These are phyloP conservation scores for Warburgia ugandensis DNA, from an alignment of 164 flowering plant species.

Conservation along the genomic window DNA sequence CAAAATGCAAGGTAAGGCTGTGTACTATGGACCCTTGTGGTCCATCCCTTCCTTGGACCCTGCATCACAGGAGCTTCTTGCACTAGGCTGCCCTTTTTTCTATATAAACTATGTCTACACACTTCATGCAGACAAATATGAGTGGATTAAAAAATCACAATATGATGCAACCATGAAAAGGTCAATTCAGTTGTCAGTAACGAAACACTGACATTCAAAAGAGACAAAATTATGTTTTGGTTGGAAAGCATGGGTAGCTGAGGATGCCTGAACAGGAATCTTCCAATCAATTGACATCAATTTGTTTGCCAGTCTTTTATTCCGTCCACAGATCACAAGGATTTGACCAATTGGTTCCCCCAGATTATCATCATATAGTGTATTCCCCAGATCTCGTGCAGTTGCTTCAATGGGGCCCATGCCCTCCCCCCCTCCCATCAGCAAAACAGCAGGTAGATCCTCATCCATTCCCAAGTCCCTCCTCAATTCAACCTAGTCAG, in stretches of 20 bases:
- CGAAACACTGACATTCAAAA: too few species aligned
- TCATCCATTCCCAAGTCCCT: constrained; percentile 90
- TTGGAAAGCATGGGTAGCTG: neutral
- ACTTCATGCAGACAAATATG: too few species aligned
- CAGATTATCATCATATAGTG: constrained; percentile 62
- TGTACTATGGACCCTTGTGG: too few species aligned
- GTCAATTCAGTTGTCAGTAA: too few species aligned
- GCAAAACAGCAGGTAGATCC: constrained; percentile 81
- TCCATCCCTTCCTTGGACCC: too few species aligned
- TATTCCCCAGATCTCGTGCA: constrained; percentile 73
- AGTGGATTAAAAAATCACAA: too few species aligned
- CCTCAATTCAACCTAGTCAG: constrained; percentile 52
- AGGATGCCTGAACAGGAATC: constrained; percentile 81
- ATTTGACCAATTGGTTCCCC: constrained; percentile 82
- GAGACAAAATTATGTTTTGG: neutral
- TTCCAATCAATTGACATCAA: constrained; percentile 72
- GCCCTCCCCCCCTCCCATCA: constrained; percentile 99
- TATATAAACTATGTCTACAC: too few species aligned
- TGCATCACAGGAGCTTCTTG: too few species aligned
- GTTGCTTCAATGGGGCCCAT: constrained; percentile 99
- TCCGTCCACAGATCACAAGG: constrained; percentile 88
- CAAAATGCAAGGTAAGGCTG: too few species aligned
- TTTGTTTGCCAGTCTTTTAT: constrained; percentile 69
- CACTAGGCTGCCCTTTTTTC: too few species aligned
- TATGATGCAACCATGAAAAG: too few species aligned